phyloP scores from a whole-genome alignment of 352 stramenopile genomes.

The Pythium sukuiense region DNA sequence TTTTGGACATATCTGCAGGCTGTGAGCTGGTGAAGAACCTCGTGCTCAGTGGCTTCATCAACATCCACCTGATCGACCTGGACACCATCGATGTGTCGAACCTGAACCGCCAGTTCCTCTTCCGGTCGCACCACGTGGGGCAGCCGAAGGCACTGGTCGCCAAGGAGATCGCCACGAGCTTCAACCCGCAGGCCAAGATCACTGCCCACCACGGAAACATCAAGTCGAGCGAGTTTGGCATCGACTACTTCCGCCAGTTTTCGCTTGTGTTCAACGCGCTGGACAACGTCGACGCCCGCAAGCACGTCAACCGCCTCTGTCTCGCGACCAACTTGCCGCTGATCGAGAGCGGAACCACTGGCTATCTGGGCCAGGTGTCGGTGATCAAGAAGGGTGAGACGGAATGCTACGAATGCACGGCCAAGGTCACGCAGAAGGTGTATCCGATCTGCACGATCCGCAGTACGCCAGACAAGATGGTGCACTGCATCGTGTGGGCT shows the following conservation, averaged over 20 bases:
- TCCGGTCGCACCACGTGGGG: slow-evolving; percentile 97
- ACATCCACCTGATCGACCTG: slow-evolving; percentile 96
- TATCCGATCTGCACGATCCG: slow-evolving; percentile 99
- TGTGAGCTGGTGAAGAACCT: slow-evolving; percentile 99
- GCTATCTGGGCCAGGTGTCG: slow-evolving; percentile 97
- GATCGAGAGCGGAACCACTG: slow-evolving; percentile 98
- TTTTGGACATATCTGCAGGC: slow-evolving; percentile 32
- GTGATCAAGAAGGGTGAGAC: slow-evolving; percentile 97
- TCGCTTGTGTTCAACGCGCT: slow-evolving; percentile 98
- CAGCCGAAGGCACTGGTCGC: slow-evolving; percentile 94
- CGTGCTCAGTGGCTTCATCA: slow-evolving; percentile 94
- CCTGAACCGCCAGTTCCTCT: slow-evolving; percentile 99
- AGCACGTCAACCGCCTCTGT: slow-evolving; percentile 99
- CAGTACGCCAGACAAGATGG: slow-evolving; percentile 98
- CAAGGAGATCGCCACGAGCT: slow-evolving; percentile 70
- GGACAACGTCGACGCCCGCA: slow-evolving; percentile 98
- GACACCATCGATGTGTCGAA: slow-evolving; percentile 99
- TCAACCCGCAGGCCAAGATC: slow-evolving; percentile 91
- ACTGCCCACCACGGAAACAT: slow-evolving; percentile 98
- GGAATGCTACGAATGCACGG: slow-evolving; percentile 99
- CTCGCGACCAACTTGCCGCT: slow-evolving; percentile 85
- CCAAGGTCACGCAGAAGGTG: slow-evolving; percentile 94
- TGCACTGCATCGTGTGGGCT: slow-evolving; percentile 99
- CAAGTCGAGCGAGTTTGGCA: slow-evolving; percentile 89
- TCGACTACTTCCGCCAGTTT: slow-evolving; percentile 97